These are phyloP conservation scores for Neodidymelliopsis sp. DNA, from an alignment of 2,329 filamentous ascomycete species.

Conservation along the genomic window DNA sequence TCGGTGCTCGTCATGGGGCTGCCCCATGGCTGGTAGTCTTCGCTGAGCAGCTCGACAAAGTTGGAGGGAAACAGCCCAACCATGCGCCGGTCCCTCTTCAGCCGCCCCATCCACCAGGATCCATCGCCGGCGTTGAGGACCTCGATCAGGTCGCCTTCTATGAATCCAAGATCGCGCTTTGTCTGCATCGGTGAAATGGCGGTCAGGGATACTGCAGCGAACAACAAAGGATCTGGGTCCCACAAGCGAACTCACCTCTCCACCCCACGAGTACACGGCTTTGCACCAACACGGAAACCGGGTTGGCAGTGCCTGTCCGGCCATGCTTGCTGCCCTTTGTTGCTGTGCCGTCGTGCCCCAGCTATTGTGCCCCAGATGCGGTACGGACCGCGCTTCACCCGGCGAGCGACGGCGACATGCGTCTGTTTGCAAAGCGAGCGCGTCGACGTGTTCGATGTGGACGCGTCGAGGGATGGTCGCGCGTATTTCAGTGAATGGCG, in stretches of 20 bases:
- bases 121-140: conserved; percentile 97
- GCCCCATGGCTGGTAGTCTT: conserved; percentile 79
- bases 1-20: conserved; percentile 53
- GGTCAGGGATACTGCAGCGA: conserved; percentile 33
- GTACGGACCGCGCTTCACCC: conserved; percentile 18
- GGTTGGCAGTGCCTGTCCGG: conserved; percentile 67
- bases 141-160: conserved; percentile 97
- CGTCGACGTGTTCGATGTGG: not conserved
- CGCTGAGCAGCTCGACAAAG: conserved; percentile 89
- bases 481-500: conserved; percentile 1
- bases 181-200: conserved; percentile 57
- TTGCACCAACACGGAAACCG: conserved; percentile 91
- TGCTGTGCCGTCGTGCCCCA: not conserved
- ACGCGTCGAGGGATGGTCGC: conserved; percentile 2
- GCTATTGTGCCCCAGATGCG: conserved; percentile 15
- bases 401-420: conserved; percentile 21
- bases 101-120: conserved; percentile 95
- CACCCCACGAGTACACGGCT: conserved; percentile 92
- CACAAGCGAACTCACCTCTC: conserved; percentile 69
- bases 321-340: conserved; percentile 47
- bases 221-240: not conserved
- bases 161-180: conserved; percentile 93
- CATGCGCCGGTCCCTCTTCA: conserved; percentile 88
- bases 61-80: conserved; percentile 96
- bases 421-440: conserved; percentile 15